Evolutionary conservation across 192 early-diverging fungal genomes (phyloP).

Genomic region (Nowakowskiella sp.): DNA sequence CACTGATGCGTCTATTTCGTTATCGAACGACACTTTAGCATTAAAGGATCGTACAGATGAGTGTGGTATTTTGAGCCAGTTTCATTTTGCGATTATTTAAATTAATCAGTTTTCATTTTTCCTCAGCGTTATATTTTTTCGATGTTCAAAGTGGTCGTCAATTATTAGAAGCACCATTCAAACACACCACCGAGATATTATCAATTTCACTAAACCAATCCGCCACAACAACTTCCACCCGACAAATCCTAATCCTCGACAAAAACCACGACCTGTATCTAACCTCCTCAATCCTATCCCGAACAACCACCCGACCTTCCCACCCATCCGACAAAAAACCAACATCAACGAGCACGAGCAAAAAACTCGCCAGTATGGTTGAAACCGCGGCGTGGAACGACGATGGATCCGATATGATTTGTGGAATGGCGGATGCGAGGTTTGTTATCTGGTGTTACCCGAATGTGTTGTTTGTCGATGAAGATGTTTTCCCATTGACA

Average conservation of each 20-base stretch:
- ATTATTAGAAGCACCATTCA: slow-evolving; percentile 35
- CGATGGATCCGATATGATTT: slow-evolving; percentile 37
- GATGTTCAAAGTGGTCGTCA: slow-evolving; percentile 34
- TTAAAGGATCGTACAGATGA: slow-evolving; percentile 46
- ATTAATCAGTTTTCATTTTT: slow-evolving; percentile 9
- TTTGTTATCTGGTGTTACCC: slow-evolving; percentile 55
- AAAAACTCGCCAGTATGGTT: slow-evolving; percentile 53
- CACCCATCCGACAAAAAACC: not conserved
- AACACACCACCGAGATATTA: slow-evolving; percentile 31
- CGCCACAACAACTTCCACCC: slow-evolving; percentile 17
- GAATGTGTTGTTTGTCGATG: slow-evolving; percentile 51
- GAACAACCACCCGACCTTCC: not conserved
- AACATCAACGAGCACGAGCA: not conserved
- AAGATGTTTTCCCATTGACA: slow-evolving; percentile 45
- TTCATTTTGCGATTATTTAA: slow-evolving; percentile 1
- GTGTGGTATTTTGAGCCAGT: slow-evolving; percentile 23
- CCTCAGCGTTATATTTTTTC: slow-evolving; percentile 42
- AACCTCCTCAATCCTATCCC: slow-evolving; percentile 10
- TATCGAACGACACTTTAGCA: slow-evolving; percentile 42
- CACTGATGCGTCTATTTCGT: slow-evolving; percentile 34
- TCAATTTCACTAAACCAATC: slow-evolving; percentile 43
- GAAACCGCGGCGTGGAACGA: slow-evolving; percentile 51
- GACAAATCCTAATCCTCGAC: slow-evolving; percentile 44
- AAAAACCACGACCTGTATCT: slow-evolving; percentile 52
- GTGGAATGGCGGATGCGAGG: slow-evolving; percentile 44